Conservation (phyloP, 176 grass and related monocot species). For the Metroxylon sagu region DNA sequence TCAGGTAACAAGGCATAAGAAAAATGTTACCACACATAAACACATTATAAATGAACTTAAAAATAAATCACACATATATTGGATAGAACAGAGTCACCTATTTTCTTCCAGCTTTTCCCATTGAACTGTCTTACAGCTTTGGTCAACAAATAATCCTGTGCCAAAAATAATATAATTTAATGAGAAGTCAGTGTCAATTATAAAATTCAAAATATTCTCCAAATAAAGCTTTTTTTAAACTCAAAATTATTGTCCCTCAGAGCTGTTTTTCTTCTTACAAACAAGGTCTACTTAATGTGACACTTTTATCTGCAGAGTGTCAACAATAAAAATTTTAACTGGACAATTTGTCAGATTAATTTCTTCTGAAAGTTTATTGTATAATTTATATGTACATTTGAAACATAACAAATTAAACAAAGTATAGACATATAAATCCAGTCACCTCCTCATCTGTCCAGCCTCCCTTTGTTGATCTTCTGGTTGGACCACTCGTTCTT, state of each 20-base stretch:
- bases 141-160: slow-evolving; percentile 5
- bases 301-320: no score
- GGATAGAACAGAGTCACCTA: background rate
- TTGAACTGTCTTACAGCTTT: slow-evolving; percentile 6
- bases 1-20: no score
- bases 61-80: background rate
- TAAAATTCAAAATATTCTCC: background rate
- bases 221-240: background rate
- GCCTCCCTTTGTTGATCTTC: slow-evolving; percentile 15
- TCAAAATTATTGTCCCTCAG: no score
- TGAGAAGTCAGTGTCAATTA: background rate
- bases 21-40: no score
- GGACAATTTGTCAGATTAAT: no score
- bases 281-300: no score
- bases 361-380: no score
- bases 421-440: background rate
- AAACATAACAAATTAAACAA: background rate
- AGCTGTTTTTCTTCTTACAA: no score
- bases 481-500: background rate
- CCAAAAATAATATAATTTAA: background rate
- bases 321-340: no score
- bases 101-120: slow-evolving; percentile 17
- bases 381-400: background rate
- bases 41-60: no score
- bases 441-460: slow-evolving; percentile 11